Evolutionary conservation across 2,329 filamentous ascomycete genomes (phyloP), one percentile per base, ranked within the genome.

Genomic region (Trichoderma endophyticum): DNA sequence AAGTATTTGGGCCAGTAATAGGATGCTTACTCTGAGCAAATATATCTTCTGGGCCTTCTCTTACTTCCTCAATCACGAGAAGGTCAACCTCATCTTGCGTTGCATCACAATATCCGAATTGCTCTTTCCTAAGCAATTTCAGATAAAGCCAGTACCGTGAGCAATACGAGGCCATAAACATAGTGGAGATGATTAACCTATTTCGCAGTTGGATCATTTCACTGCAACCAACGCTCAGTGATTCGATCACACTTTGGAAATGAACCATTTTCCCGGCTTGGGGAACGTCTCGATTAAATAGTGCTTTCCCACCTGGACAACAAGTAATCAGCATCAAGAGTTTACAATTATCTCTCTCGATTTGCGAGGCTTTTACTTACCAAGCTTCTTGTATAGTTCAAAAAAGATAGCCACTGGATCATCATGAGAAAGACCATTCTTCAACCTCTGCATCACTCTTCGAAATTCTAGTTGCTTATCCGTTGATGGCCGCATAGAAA

Each of bases 301-400:
- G 0, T 11, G 8, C 0, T 7, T 18, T 43, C 0, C 15, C 2
- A 1, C 21, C 60, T 63, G n/a, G 18, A 12, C 18, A 26, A 0
- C 30, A 26, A 61, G 9, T 15, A 1, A 34, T 34, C 11, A 34
- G n/a, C 3, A 36, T 24, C 4, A 1, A 2, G 36, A 36, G 8
- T 32, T 61, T 11, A 4, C n/a, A n/a, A 61, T 11, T 6, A 14
- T 15, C 7, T 34, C 18, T 24, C 18, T 32, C 12, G 34, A 21
- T 11, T 15, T 18, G 30, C 36, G 39, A 48, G 18, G 18, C 39
- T 48, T 36, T 28, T 7, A 9, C 34, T 63, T 63, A 63, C 60
- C 34, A 18, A 63, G 60, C 21, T 63, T 63, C 6, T 15, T 11
- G 60, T 28, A 43, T 28, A 63, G 4, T 9, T 43, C 7, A 39